phyloP scores from a whole-genome alignment of 129 eudicot genomes.

The Pulicaria dysenterica region DNA sequence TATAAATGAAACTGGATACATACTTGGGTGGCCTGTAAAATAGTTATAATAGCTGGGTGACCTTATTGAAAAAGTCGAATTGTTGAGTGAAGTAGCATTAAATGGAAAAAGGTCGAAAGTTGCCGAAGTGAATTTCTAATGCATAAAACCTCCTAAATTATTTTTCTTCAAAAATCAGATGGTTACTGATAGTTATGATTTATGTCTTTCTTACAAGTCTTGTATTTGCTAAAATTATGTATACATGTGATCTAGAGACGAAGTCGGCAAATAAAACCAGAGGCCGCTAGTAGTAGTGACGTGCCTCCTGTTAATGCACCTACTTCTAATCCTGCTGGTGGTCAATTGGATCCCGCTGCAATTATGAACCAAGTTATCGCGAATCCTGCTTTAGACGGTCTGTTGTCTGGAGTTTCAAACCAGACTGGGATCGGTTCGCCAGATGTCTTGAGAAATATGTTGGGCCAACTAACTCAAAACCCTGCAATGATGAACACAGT shows the following conservation, averaged over 20 bases:
- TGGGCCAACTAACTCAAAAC: constrained; percentile 85
- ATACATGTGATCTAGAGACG: constrained; percentile 50
- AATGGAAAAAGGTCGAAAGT: neutral
- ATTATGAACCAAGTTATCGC: constrained; percentile 69
- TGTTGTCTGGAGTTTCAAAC: constrained; percentile 82
- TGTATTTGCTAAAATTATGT: constrained; percentile 15
- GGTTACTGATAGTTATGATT: neutral
- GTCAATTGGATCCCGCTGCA: constrained; percentile 52
- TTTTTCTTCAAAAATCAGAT: neutral
- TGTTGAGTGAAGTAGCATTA: too few species aligned
- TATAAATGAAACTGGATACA: too few species aligned
- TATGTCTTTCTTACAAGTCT: constrained; percentile 4
- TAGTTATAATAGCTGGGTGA: neutral
- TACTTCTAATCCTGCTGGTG: constrained; percentile 38
- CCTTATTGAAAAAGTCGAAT: too few species aligned
- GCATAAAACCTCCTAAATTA: neutral
- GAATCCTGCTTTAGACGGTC: constrained; percentile 74
- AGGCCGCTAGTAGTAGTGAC: constrained; percentile 30
- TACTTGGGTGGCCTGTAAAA: too few species aligned
- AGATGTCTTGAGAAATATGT: constrained; percentile 75
- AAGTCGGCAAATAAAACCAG: constrained; percentile 46
- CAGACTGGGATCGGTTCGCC: constrained; percentile 95
- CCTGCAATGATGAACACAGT: constrained; percentile 90
- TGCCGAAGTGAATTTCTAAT: too few species aligned
- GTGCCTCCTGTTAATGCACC: constrained; percentile 30